Base-by-base conservation (phyloP, 2,329 filamentous ascomycete species). In the Gremmenia infestans region DNA sequence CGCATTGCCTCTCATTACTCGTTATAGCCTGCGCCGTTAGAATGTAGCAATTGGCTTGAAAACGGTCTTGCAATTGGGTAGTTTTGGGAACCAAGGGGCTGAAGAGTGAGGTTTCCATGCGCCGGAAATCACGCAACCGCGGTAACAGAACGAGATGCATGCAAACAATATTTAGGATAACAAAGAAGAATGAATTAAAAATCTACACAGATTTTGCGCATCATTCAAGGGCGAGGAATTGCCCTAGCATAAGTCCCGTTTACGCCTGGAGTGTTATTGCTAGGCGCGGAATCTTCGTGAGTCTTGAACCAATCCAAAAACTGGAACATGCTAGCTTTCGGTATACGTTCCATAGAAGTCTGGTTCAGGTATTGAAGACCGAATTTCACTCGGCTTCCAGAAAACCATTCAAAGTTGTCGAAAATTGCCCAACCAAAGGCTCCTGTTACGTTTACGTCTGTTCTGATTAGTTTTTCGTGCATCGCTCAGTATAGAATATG, bases 401-500 rank as follows among this genome's bases (percentile, higher is more conserved):
- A 17, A 28, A 88, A 87, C 65, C 66, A 68, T 49, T 68, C 66
- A 25, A 67, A 61, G 43, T 67, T 67, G 51, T 95, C 90, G 78
- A 93, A 81, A 58, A 95, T 80, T 68, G 86, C 89, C 89, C 90
- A 95, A n/a, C 87, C 90, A 76, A 93, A 85, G 72, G 93, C 94
- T 6, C 86, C 89, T 63, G 81, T 79, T 53, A 93, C 87, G 64
- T 93, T 82, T 51, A 92, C 88, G 23, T 86, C 62, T 63, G 25
- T 46, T 25, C 9, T 11, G 19, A 11, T 17, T 11, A 19, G n/a
- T 6, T 28, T 12, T 45, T 19, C 14, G 17, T 32, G 17, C 15
- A 36, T 28, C 19, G 0, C 35, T n/a, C 6, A 28, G 17, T 39
- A 40, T 14, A 14, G 22, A 22, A 35, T 15, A 51, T n/a, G 11